A percentile compares a stretch with the other conserved stretches of the same genome.
phyloP scores from a whole-genome alignment of 2,329 filamentous ascomycete species.

The Diaporthe ampelina region DNA sequence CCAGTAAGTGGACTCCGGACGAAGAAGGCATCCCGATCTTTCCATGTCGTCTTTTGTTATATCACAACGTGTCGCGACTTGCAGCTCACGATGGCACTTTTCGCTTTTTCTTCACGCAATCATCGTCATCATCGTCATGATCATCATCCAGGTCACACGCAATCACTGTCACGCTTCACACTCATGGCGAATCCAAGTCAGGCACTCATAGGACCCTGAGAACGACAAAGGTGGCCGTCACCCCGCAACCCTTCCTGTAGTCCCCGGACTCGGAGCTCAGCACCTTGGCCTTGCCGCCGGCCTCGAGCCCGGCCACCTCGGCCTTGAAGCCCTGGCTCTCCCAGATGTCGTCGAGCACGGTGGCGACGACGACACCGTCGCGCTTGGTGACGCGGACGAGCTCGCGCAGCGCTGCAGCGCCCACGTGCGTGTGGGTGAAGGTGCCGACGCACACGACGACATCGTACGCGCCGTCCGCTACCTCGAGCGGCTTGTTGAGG shows the following conservation, averaged over 20 bases:
- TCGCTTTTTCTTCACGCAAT: conserved; percentile 12
- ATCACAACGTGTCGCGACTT: conserved; percentile 14
- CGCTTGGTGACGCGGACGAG: conserved; percentile 47
- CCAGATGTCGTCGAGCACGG: conserved; percentile 35
- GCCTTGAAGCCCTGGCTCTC: conserved; percentile 38
- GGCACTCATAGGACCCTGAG: conserved; percentile 13
- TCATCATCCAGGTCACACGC: conserved; percentile 3
- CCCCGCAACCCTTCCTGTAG: conserved; percentile 30
- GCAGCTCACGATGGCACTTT: conserved; percentile 30
- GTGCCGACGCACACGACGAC: conserved; percentile 35
- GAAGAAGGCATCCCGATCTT: conserved; percentile 24
- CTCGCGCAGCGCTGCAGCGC: conserved; percentile 14
- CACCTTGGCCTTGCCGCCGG: conserved; percentile 30
- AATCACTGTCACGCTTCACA: conserved; percentile 26
- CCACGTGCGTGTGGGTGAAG: conserved; percentile 30
- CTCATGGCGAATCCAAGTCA: neutral
- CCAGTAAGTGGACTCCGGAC: conserved; percentile 30
- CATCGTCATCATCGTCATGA: neutral
- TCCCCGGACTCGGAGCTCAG: conserved; percentile 33
- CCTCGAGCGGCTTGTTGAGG: conserved; percentile 30
- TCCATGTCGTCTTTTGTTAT: conserved; percentile 15
- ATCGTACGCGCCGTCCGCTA: conserved; percentile 10
- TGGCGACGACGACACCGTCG: conserved; percentile 49
- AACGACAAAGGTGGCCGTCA: conserved; percentile 28
- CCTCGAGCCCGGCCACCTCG: conserved; percentile 28